phyloP scores from a whole-genome alignment of 805 yeast genomes.

The Priceomyces fermenticarens region DNA sequence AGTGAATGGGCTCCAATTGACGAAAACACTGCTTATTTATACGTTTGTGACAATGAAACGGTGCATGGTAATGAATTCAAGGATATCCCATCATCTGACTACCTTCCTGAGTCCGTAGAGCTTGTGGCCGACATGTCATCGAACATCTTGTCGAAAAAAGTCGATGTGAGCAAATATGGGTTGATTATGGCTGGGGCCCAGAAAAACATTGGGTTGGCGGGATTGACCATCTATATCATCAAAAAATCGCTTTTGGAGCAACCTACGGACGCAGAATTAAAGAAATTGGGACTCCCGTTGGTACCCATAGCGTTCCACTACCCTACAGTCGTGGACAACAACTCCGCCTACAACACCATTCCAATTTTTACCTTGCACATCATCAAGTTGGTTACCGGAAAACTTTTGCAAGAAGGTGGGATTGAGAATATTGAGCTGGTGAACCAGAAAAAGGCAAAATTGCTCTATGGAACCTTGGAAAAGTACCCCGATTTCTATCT shows the following conservation, averaged over 20 bases:
- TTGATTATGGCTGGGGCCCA: constrained; percentile 97
- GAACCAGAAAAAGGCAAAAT: constrained; percentile 59
- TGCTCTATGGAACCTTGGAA: constrained; percentile 66
- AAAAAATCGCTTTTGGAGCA: constrained; percentile 74
- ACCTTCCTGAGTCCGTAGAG: constrained; percentile 66
- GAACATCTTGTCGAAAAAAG: constrained; percentile 74
- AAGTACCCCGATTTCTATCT: constrained; percentile 61
- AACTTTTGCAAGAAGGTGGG: constrained; percentile 70
- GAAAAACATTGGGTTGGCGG: constrained; percentile 96
- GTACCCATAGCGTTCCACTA: constrained; percentile 87
- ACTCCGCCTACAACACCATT: constrained; percentile 93
- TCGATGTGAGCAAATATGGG: constrained; percentile 85
- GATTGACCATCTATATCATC: constrained; percentile 87
- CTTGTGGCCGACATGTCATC: constrained; percentile 95
- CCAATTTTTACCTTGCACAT: constrained; percentile 91
- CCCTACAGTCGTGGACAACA: constrained; percentile 81
- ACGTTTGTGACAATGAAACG: constrained; percentile 95
- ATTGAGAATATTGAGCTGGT: constrained; percentile 54
- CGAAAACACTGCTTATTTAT: constrained; percentile 73
- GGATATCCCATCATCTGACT: constrained; percentile 47
- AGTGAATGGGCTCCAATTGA: constrained; percentile 59
- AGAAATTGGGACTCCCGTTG: constrained; percentile 62
- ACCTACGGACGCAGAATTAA: constrained; percentile 61
- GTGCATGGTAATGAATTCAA: constrained; percentile 89
- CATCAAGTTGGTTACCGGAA: constrained; percentile 70